phyloP scores from a whole-genome alignment of 169 alveolate species.

The Babesia gibsoni region DNA sequence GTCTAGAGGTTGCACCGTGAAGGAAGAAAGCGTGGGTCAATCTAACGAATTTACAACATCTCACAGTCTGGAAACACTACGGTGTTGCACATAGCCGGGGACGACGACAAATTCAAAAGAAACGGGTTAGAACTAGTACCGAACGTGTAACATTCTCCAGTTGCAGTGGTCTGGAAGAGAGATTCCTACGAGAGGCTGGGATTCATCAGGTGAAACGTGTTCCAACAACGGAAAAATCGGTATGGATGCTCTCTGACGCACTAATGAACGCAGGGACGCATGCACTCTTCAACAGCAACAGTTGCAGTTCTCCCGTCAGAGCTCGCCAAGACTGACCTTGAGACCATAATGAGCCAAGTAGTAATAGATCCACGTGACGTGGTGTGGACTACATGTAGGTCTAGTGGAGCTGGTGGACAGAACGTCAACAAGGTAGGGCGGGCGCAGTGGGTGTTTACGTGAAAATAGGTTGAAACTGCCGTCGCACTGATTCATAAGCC shows the following conservation, averaged over 20 bases:
- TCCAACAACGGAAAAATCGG: conserved; percentile 70
- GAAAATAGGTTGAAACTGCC: conserved; percentile 58
- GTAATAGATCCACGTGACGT: conserved; percentile 67
- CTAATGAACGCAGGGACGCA: conserved; percentile 47
- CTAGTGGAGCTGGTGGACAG: conserved; percentile 79
- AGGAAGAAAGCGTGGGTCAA: conserved; percentile 24
- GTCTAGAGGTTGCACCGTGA: conserved; percentile 23
- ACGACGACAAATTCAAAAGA: conserved; percentile 24
- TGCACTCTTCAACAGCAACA: conserved; percentile 80
- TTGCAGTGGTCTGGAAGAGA: conserved; percentile 62
- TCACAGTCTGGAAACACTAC: conserved; percentile 43
- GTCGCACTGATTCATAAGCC: conserved; percentile 56
- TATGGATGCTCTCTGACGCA: background rate
- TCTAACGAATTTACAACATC: background rate
- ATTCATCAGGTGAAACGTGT: conserved; percentile 77
- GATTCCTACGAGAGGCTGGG: conserved; percentile 71
- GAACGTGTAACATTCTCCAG: background rate
- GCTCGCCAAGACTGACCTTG: conserved; percentile 21
- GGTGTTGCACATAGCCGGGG: conserved; percentile 43
- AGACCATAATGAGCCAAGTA: conserved; percentile 7
- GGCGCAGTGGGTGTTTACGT: background rate
- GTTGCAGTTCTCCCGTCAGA: conserved; percentile 69
- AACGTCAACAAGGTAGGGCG: conserved; percentile 74
- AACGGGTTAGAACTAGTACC: conserved; percentile 16
- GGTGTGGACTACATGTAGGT: conserved; percentile 72